A percentile compares a stretch with the other conserved stretches of the same genome.
Conservation (phyloP, 2,329 filamentous ascomycete genomes). For the Chrysoporthe austroafricana region DNA sequence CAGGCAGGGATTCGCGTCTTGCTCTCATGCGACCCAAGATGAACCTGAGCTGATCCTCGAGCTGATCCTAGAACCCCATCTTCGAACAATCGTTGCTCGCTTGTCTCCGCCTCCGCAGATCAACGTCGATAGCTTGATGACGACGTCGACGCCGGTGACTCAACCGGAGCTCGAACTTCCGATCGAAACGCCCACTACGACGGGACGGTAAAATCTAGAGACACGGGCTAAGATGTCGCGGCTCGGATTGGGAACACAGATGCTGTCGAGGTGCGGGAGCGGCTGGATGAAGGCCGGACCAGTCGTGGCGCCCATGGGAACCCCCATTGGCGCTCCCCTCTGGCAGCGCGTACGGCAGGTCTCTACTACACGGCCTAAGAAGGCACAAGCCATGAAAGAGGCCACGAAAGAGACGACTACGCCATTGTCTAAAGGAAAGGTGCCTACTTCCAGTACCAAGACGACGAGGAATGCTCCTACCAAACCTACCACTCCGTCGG, state of each 20-base stretch:
- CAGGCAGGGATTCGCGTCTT: constrained; percentile 16
- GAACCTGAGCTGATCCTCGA: constrained; percentile 5
- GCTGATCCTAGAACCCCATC: background rate
- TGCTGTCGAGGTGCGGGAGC: constrained; percentile 19
- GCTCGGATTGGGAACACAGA: constrained; percentile 15
- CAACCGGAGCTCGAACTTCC: background rate
- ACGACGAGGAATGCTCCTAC: constrained; percentile 14
- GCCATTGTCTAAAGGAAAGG: constrained; percentile 14
- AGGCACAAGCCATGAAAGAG: constrained; percentile 20
- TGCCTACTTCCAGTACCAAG: constrained; percentile 1
- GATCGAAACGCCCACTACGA: background rate
- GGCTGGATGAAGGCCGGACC: constrained; percentile 16
- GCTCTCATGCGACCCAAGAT: constrained; percentile 10
- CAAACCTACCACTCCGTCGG: constrained; percentile 8
- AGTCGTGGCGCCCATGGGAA: constrained; percentile 1
- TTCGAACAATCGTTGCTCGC: background rate
- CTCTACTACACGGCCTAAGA: constrained; percentile 25
- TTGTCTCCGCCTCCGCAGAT: background rate
- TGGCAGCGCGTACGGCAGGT: constrained; percentile 18
- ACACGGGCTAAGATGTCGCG: constrained; percentile 16
- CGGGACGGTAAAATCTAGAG: background rate
- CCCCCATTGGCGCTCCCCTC: background rate
- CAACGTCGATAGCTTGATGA: background rate
- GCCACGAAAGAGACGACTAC: constrained; percentile 1
- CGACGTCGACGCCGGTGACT: background rate